Percentiles rank a stretch among this genome's conserved stretches.
Evolutionary conservation across 2,329 filamentous ascomycete species (phyloP).

Genomic region (Cryphonectria parasitica): DNA sequence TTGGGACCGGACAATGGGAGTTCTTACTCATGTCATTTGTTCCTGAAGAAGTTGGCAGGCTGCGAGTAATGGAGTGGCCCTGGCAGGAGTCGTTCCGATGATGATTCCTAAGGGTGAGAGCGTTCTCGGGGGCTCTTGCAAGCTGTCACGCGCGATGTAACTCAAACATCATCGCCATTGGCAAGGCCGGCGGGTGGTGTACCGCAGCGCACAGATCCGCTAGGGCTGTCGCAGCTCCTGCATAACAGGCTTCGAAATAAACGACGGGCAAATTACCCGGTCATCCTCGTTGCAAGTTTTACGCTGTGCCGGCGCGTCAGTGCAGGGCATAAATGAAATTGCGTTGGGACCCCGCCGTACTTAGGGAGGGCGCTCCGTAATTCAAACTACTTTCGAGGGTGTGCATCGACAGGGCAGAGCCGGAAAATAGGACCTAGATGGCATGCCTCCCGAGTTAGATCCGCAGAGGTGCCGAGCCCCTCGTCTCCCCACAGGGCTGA

Average conservation of each 20-base stretch:
- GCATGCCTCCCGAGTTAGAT: constrained; percentile 10
- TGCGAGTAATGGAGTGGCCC: background rate
- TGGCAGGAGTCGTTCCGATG: background rate
- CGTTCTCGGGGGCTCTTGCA: background rate
- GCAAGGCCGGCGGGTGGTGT: background rate
- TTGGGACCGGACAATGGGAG: background rate
- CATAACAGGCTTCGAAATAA: background rate
- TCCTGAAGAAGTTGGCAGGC: background rate
- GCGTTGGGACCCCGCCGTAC: background rate
- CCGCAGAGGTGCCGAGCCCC: constrained; percentile 10
- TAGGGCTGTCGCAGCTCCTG: background rate
- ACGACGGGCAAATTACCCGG: background rate
- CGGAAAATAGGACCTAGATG: constrained; percentile 3
- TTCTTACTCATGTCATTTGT: background rate
- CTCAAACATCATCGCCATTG: background rate
- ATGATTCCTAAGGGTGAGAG: background rate
- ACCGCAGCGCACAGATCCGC: background rate
- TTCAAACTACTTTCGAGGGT: background rate
- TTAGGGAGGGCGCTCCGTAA: background rate
- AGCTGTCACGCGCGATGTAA: background rate
- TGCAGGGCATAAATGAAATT: background rate
- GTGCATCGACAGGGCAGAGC: background rate
- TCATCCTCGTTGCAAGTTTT: background rate
- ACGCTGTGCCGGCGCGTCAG: too few species aligned
- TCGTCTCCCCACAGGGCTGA: constrained; percentile 16